Base-by-base conservation (phyloP, 108 stramenopile genomes). In the Cyclotella cryptica region DNA sequence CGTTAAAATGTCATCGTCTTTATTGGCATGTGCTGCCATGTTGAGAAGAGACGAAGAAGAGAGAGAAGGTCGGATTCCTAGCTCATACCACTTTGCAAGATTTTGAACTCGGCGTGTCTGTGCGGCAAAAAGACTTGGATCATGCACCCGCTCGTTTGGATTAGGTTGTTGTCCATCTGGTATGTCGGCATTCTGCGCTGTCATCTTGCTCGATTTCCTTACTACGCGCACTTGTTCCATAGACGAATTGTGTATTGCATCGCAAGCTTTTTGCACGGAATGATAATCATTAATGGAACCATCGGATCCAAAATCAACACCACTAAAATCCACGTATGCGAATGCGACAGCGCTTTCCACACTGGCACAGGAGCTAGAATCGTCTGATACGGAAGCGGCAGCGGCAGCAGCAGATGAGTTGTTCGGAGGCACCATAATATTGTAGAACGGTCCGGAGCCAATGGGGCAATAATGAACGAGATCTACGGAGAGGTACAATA, bases 1-100 rank as follows among this genome's bases (percentile, higher is more conserved):
- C 35, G 52, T 17, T 46, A 81, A 71, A 19, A 81, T 59, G 62
- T 81, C 80, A 18, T 70, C 68, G 44, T 81, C 80, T 61, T 72
- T 69, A 11, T 44, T 18, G 14, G 41, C 28, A 47, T 81, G 80
- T 47, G 80, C 80, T 21, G 43, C 69, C 24, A 52, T 59, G 46
- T 74, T 81, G 13, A 71, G 28, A 35, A 66, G 43, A 28, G 72
- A 69, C 42, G 68, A 53, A 7, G 61, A 69, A 15, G 72, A 67
- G 9, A 80, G 59, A 42, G 72, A 80, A 28, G 80, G 80, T 18
- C 80, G 19, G 11, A 81, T 64, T 55, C 80, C 80, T 22, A 81
- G 52, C 55, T 81, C 80, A 46, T 74, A 58, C 80, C 80, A 81
- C 45, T 71, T 74, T 18, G 52, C 27, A 18, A 81, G 54, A 49